Evolutionary conservation across 1,284 basidiomycete genomes (phyloP).

Genomic region (Trichosporon ovoides): DNA sequence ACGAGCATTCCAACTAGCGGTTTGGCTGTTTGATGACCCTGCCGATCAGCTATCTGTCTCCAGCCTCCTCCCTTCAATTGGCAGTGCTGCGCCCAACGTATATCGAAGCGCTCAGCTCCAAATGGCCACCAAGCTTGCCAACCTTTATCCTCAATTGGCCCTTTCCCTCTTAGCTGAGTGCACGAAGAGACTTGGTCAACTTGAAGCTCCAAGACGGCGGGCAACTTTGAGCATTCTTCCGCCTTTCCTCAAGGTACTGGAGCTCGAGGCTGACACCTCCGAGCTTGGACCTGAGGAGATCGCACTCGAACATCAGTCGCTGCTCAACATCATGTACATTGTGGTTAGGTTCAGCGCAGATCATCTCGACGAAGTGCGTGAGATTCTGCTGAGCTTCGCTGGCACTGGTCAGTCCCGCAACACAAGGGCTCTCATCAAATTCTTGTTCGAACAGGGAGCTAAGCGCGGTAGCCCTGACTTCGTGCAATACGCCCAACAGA

Average conservation of each 20-base stretch:
- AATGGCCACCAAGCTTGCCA: conserved; percentile 71
- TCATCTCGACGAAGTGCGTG: conserved; percentile 76
- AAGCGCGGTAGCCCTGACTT: conserved; percentile 75
- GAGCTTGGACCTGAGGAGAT: conserved; percentile 30
- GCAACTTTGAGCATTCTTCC: conserved; percentile 66
- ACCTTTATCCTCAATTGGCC: conserved; percentile 69
- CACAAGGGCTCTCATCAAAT: conserved; percentile 72
- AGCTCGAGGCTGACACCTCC: conserved; percentile 52
- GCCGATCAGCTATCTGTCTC: conserved; percentile 53
- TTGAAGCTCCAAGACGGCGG: conserved; percentile 56
- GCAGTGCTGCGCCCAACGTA: conserved; percentile 66
- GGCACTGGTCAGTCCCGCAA: conserved; percentile 51
- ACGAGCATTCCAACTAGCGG: conserved; percentile 74
- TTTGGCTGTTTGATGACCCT: conserved; percentile 59
- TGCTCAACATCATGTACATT: conserved; percentile 79
- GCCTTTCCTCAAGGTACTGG: conserved; percentile 71
- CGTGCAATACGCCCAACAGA: conserved; percentile 70
- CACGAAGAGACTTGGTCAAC: conserved; percentile 64
- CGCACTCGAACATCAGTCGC: conserved; percentile 58
- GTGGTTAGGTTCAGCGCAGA: conserved; percentile 72
- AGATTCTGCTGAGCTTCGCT: conserved; percentile 66
- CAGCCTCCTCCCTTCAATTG: conserved; percentile 69
- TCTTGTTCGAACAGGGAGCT: conserved; percentile 79
- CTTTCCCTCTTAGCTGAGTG: conserved; percentile 67
- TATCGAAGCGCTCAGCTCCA: conserved; percentile 75